A percentile compares a stretch with the other conserved stretches of the same genome.
These are phyloP conservation scores for Neopestalotiopsis rosae DNA, from an alignment of 2,329 filamentous ascomycete species.

Conservation along the genomic window DNA sequence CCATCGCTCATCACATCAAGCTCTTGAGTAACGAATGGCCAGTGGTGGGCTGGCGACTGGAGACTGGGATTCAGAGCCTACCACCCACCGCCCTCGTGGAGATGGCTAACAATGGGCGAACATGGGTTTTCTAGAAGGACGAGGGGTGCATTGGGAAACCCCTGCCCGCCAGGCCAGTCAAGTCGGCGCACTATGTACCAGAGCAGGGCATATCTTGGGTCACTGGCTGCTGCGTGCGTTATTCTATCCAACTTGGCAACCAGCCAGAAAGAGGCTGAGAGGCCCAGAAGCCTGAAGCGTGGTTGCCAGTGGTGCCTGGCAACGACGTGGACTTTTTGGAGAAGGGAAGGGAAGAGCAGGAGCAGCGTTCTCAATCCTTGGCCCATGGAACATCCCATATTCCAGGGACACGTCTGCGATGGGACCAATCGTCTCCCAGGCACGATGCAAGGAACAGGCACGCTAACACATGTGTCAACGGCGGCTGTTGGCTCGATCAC, in stretches of 20 bases:
- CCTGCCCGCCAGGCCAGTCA: neutral
- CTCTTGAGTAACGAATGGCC: neutral
- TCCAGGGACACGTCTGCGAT: neutral
- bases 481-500: conserved; percentile 5
- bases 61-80: neutral
- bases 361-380: neutral
- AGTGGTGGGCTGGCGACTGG: neutral
- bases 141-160: neutral
- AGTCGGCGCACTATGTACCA: neutral
- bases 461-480: conserved; percentile 9
- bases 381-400: neutral
- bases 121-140: conserved; percentile 1
- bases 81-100: neutral
- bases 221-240: neutral
- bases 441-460: neutral
- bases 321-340: neutral
- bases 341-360: neutral
- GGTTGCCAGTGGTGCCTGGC: neutral
- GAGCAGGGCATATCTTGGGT: neutral
- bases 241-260: neutral
- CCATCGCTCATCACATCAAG: conserved; percentile 2
- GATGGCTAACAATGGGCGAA: neutral
- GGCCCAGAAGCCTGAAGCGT: neutral
- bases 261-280: neutral
- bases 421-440: neutral